Conservation (phyloP, 371 early-diverging fungal genomes). For the Syncephalastrum racemosum region DNA sequence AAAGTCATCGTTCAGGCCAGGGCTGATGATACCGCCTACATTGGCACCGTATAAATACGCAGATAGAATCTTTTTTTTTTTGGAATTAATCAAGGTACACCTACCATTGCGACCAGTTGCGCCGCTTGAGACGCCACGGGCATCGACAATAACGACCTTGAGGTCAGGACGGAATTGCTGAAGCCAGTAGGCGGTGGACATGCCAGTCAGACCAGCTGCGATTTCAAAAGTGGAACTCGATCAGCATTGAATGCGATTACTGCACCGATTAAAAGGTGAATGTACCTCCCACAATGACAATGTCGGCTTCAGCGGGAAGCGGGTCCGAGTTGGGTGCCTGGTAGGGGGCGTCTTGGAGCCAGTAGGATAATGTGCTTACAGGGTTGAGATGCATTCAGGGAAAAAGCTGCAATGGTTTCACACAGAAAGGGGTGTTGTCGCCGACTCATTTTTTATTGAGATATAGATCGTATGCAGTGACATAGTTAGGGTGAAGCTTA, state of each 20-base stretch:
- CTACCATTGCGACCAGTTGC: constrained; percentile 56
- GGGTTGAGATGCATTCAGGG: constrained; percentile 18
- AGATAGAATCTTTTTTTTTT: neutral
- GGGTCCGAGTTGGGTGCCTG: constrained; percentile 20
- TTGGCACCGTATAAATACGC: neutral
- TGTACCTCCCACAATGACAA: constrained; percentile 45
- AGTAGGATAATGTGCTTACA: constrained; percentile 29
- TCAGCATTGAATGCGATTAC: neutral
- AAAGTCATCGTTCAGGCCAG: constrained; percentile 39
- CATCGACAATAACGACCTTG: constrained; percentile 41
- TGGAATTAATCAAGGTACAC: neutral
- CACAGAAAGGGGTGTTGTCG: too few relatives aligned
- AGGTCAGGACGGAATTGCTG: constrained; percentile 29
- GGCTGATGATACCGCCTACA: constrained; percentile 48
- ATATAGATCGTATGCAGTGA: too few relatives aligned
- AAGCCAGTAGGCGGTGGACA: constrained; percentile 35
- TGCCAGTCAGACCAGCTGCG: constrained; percentile 31
- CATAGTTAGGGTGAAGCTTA: too few relatives aligned
- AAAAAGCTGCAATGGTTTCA: neutral
- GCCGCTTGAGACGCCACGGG: constrained; percentile 46
- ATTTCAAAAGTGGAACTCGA: neutral
- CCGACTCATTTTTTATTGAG: too few relatives aligned
- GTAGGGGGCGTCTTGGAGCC: constrained; percentile 33
- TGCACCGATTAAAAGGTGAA: neutral
- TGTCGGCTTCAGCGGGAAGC: constrained; percentile 28